Percentiles rank a stretch among this genome's conserved stretches.
These are phyloP conservation scores for Monsonia emarginata DNA, from an alignment of 441 rosid genomes.

Conservation along the genomic window DNA sequence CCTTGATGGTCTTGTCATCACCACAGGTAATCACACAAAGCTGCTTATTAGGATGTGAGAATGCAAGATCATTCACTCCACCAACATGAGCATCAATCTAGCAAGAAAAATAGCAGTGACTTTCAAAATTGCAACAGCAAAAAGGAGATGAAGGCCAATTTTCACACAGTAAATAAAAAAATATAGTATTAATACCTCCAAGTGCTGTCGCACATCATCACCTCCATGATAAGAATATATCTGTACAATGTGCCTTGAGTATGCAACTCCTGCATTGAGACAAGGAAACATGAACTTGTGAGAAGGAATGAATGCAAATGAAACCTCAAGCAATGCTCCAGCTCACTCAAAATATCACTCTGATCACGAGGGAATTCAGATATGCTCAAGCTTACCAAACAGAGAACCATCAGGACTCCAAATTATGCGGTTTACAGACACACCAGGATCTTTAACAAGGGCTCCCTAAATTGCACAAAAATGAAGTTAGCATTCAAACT, in stretches of 20 bases:
- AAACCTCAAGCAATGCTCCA: constrained; percentile 19
- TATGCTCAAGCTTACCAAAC: constrained; percentile 40
- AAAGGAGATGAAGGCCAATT: constrained; percentile 12
- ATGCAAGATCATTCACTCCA: constrained; percentile 66
- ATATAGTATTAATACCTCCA: constrained; percentile 56
- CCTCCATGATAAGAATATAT: constrained; percentile 56
- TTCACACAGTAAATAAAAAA: background rate
- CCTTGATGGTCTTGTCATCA: constrained; percentile 65
- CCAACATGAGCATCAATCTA: constrained; percentile 77
- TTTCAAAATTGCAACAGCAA: background rate
- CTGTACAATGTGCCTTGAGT: constrained; percentile 74
- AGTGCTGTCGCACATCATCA: constrained; percentile 52
- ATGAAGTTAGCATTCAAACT: constrained; percentile 2
- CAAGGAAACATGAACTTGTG: constrained; percentile 19
- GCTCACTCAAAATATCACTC: background rate
- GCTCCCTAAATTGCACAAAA: constrained; percentile 36
- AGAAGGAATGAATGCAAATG: constrained; percentile 15
- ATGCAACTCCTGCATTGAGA: constrained; percentile 60
- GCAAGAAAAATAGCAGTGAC: constrained; percentile 1
- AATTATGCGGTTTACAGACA: constrained; percentile 63
- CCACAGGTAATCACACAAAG: constrained; percentile 60
- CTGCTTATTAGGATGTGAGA: constrained; percentile 61
- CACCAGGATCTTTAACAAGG: constrained; percentile 42
- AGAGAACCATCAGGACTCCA: constrained; percentile 85
- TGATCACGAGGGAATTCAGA: constrained; percentile 9